phyloP scores from a whole-genome alignment of 139 green algal genomes.

The Monoraphidium neglectum region DNA sequence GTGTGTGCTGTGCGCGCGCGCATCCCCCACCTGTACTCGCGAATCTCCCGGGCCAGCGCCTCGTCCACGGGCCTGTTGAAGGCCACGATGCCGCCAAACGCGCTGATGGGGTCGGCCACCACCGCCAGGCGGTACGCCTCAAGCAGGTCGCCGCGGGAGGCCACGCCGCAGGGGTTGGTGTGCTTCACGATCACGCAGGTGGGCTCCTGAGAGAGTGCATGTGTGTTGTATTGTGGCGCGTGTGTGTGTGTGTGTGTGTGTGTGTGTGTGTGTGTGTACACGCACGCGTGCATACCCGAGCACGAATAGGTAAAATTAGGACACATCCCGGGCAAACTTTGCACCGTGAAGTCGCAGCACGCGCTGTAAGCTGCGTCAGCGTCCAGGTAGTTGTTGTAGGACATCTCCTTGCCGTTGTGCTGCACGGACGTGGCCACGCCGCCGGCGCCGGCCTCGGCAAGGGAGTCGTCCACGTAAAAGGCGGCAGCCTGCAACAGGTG shows the following conservation, averaged over 20 bases:
- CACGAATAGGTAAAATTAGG: no score
- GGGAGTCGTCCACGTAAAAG: constrained; percentile 92
- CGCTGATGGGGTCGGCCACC: constrained; percentile 91
- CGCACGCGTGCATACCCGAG: no score
- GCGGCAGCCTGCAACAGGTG: constrained; percentile 63
- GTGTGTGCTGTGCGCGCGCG: no score
- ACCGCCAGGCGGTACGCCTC: constrained; percentile 96
- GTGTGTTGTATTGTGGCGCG: no score
- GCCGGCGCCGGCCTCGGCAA: constrained; percentile 74
- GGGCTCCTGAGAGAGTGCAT: constrained; percentile 71
- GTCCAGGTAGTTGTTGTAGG: constrained; percentile 99
- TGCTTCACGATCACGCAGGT: constrained; percentile 99
- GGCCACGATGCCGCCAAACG: constrained; percentile 98
- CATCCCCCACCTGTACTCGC: constrained; percentile 78
- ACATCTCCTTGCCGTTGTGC: constrained; percentile 99
- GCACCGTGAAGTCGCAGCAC: constrained; percentile 52
- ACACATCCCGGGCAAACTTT: constrained; percentile 48
- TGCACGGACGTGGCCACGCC: constrained; percentile 86
- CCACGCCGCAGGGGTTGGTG: constrained; percentile 98
- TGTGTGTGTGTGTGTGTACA: no score
- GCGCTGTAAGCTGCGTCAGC: constrained; percentile 75
- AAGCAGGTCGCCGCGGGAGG: constrained; percentile 67
- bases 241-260: no score
- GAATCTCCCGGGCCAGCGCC: constrained; percentile 88
- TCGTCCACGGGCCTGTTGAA: constrained; percentile 94